phyloP scores from a whole-genome alignment of 2,329 filamentous ascomycete genomes.

The Aspergillus spinulosporus region DNA sequence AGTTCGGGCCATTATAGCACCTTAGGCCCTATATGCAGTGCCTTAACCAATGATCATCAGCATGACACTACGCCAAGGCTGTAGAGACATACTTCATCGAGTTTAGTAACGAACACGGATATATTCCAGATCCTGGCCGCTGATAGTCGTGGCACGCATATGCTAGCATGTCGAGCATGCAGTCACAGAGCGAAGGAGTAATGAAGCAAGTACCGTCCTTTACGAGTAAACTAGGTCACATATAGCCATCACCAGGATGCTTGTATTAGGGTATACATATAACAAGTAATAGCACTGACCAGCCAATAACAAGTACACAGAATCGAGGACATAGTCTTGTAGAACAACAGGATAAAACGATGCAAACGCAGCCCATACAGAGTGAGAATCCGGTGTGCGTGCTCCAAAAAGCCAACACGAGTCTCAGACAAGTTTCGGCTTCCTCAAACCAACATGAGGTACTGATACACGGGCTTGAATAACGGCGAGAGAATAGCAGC shows the following conservation, averaged over 20 bases:
- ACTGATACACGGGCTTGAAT: slow-evolving; percentile 25
- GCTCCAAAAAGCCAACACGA: slow-evolving; percentile 13
- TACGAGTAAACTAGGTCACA: neutral
- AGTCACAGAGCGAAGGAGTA: neutral
- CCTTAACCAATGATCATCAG: neutral
- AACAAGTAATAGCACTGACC: slow-evolving; percentile 2
- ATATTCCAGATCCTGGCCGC: neutral
- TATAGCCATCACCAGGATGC: slow-evolving; percentile 15
- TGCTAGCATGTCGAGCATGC: too few species aligned
- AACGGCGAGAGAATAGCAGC: slow-evolving; percentile 20
- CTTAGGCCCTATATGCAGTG: neutral
- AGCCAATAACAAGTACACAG: slow-evolving; percentile 3
- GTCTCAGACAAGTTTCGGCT: slow-evolving; percentile 11
- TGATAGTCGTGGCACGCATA: neutral
- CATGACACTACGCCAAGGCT: too few species aligned
- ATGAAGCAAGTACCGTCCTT: neutral
- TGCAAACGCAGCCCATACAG: slow-evolving; percentile 7
- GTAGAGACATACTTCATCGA: too few species aligned
- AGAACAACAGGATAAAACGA: slow-evolving; percentile 10
- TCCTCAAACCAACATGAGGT: slow-evolving; percentile 17
- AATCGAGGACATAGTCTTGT: slow-evolving; percentile 5
- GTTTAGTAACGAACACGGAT: neutral
- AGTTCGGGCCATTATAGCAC: too few species aligned
- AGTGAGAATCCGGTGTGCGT: slow-evolving; percentile 11
- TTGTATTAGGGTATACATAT: slow-evolving; percentile 17